Base-by-base conservation (phyloP, 202 grass and related monocot species). In the Saccharum hybrid region DNA sequence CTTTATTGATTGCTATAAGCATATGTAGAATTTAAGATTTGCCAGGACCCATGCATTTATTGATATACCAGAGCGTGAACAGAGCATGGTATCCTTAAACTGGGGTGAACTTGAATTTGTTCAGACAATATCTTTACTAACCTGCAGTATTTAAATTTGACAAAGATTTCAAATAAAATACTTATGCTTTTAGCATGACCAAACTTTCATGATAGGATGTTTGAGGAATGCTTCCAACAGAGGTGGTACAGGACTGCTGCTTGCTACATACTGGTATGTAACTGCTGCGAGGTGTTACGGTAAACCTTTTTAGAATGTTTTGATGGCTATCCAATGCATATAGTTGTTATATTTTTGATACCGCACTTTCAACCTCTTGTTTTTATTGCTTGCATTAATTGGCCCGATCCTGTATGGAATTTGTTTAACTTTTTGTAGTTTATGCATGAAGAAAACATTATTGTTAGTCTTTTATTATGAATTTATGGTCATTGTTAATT, bases 211-310 rank as follows among this genome's bases (percentile, higher is more conserved):
- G 82, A 54, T 86, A 99, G 96, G 93, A 94, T 99, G 93, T 99
- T 99, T 74, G 96, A 99, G 89, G 96, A 96, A 87, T 99, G 96
- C 72, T 99, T 99, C 85, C 96, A 92, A 83, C 88, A 89, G 81
- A 88, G 93, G 94, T 99, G 96, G 93, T 99, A 99, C 67, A 91
- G 93, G 81, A 99, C 96, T 78, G 96, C 96, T 94, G 96, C 96
- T 85, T 96, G 96, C 72, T 99, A 99, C 89, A 99, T 99, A 84
- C 63, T 98, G 96, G 96, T 97, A 97, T 38, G 57, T 69, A 60
- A 65, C 46, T 69, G 18, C 66, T 81, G 22, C 15, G 4, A 16
- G 21, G 0, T 65, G 41, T 57, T 34, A 63, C 0, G 11, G 30
- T 79, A 66, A 69, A 70, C 34, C 68, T 52, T 84, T 83, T 40